phyloP scores from a whole-genome alignment of 768 basidiomycete species.

The Mycena pura region DNA sequence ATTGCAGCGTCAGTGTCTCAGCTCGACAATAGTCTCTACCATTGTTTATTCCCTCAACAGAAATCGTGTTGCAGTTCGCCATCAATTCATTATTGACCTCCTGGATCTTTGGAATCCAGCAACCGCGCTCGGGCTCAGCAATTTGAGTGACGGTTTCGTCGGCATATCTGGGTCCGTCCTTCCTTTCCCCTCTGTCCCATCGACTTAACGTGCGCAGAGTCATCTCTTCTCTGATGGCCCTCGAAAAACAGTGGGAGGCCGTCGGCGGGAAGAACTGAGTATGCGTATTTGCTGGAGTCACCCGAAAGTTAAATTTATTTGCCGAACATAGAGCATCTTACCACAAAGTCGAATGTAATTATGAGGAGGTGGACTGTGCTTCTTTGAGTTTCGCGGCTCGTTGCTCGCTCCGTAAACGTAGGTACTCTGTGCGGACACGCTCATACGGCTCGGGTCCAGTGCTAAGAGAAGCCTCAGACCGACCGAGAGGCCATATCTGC shows the following conservation, averaged over 20 bases:
- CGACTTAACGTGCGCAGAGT: slow-evolving; percentile 49
- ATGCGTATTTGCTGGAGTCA: background rate
- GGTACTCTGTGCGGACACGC: slow-evolving; percentile 71
- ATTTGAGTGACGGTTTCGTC: slow-evolving; percentile 83
- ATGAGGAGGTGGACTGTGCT: background rate
- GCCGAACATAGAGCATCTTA: slow-evolving; percentile 11
- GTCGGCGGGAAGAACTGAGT: slow-evolving; percentile 50
- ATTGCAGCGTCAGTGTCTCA: slow-evolving; percentile 55
- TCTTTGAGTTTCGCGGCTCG: slow-evolving; percentile 27
- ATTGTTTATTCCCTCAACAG: slow-evolving; percentile 39
- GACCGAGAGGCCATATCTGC: background rate
- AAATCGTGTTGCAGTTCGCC: slow-evolving; percentile 67
- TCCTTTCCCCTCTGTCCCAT: slow-evolving; percentile 3
- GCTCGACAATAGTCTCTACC: background rate
- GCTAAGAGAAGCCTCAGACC: slow-evolving; percentile 42
- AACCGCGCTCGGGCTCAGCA: slow-evolving; percentile 74
- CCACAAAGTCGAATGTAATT: background rate
- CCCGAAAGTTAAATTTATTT: slow-evolving; percentile 16
- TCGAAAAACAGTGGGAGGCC: slow-evolving; percentile 68
- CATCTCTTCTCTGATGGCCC: slow-evolving; percentile 73
- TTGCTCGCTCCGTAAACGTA: slow-evolving; percentile 62
- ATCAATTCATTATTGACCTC: slow-evolving; percentile 84
- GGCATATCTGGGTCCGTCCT: slow-evolving; percentile 80
- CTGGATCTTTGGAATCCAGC: slow-evolving; percentile 93
- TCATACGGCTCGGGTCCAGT: slow-evolving; percentile 81